Base-by-base conservation (phyloP, 2,329 filamentous ascomycete species). In the Aspergillus fijiensis region DNA sequence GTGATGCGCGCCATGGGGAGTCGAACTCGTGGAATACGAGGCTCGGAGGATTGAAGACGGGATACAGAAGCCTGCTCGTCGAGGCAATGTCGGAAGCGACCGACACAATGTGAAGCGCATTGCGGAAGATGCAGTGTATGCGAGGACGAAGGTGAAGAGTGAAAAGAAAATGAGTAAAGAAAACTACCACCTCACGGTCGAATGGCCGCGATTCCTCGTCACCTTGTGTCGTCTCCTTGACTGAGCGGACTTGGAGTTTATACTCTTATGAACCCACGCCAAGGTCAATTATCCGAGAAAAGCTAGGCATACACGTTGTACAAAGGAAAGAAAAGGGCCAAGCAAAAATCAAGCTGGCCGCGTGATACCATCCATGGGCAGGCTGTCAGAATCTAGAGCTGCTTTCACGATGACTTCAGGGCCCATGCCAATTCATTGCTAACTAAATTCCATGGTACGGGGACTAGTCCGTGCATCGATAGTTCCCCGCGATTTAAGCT, bases 331-430 rank as follows among this genome's bases (percentile, higher is more conserved):
- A 25, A 47, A 59, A 60, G 51, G 39, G 16, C 12, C 39, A 60
- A 63, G 60, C 60, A 65, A 65, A 62, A 51, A 61, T 59, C 51
- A 61, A 60, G 60, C 39, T 45, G 39, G 48, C 62, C 70, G 67
- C 64, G 65, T 73, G 70, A 72, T 67, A 42, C 29, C 50, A 56
- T 64, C 48, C 61, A 63, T 66, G 59, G 61, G 57, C 56, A 56
- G 53, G 52, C 60, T 47, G 45, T 52, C 56, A 52, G 50, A 51
- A 33, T 65, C 65, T 60, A 63, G 62, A 66, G 61, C 52, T 67
- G 65, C 59, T 66, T 65, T 69, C 65, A 67, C 68, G 56, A 67
- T 70, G 65, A 67, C 62, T 65, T 68, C 64, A 65, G 65, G 63
- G 64, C 61, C 67, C 62, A 69, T 63, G 64, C 54, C 63, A 61